Evolutionary conservation across 176 grass and related monocot genomes (phyloP).

Genomic region (Metroxylon sagu): DNA sequence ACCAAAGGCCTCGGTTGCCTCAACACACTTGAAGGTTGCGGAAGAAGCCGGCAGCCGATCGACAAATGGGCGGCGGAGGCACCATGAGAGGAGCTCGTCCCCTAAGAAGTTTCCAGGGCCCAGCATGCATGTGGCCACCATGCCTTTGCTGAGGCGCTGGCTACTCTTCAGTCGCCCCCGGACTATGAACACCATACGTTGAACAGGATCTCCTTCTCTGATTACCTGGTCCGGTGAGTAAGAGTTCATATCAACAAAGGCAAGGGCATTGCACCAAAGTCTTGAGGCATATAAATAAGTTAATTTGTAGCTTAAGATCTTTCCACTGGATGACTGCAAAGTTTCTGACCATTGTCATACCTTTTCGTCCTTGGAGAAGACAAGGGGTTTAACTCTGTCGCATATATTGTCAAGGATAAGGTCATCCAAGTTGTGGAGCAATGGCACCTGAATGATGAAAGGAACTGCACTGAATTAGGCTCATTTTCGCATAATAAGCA

Average conservation of each 20-base stretch:
- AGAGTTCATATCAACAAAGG: too few relatives aligned
- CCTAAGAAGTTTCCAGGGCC: constrained; percentile 74
- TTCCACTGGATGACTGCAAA: too few relatives aligned
- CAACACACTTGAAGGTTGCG: constrained; percentile 70
- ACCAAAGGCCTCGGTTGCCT: constrained; percentile 66
- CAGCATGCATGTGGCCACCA: constrained; percentile 64
- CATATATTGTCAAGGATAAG: constrained; percentile 96
- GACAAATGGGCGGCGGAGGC: constrained; percentile 62
- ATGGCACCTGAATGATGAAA: constrained; percentile 45
- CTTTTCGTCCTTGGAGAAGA: constrained; percentile 90
- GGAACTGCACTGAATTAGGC: not conserved
- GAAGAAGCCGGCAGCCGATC: constrained; percentile 72
- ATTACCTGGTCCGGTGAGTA: constrained; percentile 37
- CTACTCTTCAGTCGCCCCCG: constrained; percentile 62
- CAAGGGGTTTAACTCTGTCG: constrained; percentile 63
- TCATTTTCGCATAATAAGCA: not conserved
- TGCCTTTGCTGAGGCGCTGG: constrained; percentile 72
- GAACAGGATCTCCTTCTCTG: constrained; percentile 89
- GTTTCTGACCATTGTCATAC: not conserved
- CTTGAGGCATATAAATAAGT: too few relatives aligned
- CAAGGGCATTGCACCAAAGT: too few relatives aligned
- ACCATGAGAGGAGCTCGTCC: constrained; percentile 96
- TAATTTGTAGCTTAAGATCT: too few relatives aligned
- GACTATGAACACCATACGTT: constrained; percentile 87
- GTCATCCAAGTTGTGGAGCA: constrained; percentile 92